Base-by-base conservation (phyloP, 73 alveolate species). In the Urostyla sp. region DNA sequence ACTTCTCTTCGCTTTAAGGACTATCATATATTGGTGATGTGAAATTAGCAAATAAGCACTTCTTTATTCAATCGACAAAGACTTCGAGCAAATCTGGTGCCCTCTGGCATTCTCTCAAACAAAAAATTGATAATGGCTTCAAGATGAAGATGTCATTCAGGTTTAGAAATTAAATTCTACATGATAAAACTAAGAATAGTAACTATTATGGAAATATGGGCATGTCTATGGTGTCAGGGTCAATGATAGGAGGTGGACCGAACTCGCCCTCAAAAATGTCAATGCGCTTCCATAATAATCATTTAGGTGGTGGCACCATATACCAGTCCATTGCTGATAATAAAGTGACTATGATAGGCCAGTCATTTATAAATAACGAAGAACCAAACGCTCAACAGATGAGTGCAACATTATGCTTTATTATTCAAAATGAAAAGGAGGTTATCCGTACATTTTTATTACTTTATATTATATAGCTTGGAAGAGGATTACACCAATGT, bases 81-180 rank as follows among this genome's bases (percentile, higher is more conserved):
- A 57, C 74, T 23, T 61, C 87, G 37, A 82, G 92, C 40, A 74
- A 67, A 26, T 34, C 84, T 20, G 95, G 95, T 20, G 89, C 95
- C 0, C 69, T 88, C 26, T 88, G 95, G 95, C 95, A 88, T 58
- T 52, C 81, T 24, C 75, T 87, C 16, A 88, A 88, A 35, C 79
- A 88, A 55, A 84, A 72, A 24, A 55, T 88, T 16, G 89, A 82
- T 23, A 46, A 73, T 28, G 95, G 95, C 0, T 88, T 88, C 57
- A 67, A 69, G 23, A 72, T 87, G 3, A 45, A 73, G 0, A 73
- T 88, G 30, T 57, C 76, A 5, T 63, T 88, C 34, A 88, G 63
- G 75, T 56, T 84, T 54, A 84, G 80, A 58, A 84, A 84, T 50
- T 1, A 6, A n/a, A 4, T 66, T 8, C 4, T 20, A 7, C 13